Conservation (phyloP, 306 rosid species). For the Ceratonia siliqua region DNA sequence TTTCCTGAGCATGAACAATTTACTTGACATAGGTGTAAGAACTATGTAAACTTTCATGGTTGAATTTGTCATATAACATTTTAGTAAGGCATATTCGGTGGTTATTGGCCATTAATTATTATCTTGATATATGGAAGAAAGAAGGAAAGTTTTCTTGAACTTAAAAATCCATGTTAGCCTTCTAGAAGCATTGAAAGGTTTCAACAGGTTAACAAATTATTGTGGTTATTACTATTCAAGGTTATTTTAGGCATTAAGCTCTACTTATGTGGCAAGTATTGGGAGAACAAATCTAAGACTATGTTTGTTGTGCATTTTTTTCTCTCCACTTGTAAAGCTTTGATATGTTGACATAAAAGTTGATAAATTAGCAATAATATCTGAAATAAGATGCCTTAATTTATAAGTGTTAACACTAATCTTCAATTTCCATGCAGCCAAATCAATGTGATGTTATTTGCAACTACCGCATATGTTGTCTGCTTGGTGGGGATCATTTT, state of each 20-base stretch:
- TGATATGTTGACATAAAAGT: constrained; percentile 14
- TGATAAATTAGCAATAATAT: constrained; percentile 24
- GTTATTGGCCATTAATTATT: constrained; percentile 2
- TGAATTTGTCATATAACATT: neutral
- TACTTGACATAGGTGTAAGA: constrained; percentile 12
- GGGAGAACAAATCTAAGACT: neutral
- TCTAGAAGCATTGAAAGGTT: constrained; percentile 2
- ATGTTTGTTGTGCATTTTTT: constrained; percentile 3
- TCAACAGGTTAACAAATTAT: neutral
- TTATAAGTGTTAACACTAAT: constrained; percentile 29
- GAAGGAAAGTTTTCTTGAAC: neutral
- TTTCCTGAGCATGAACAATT: constrained; percentile 17
- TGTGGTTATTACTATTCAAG: constrained; percentile 18
- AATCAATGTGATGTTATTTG: constrained; percentile 80
- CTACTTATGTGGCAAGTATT: neutral
- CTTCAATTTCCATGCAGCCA: constrained; percentile 60
- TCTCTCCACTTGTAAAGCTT: constrained; percentile 16
- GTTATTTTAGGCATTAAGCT: constrained; percentile 22
- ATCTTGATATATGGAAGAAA: neutral
- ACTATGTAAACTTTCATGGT: neutral
- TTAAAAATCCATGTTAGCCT: neutral
- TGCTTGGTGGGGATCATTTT: constrained; percentile 87
- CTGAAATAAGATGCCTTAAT: neutral
- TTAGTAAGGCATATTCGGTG: neutral
- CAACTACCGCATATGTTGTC: constrained; percentile 75